A percentile compares a stretch with the other conserved stretches of the same genome.
phyloP scores from a whole-genome alignment of 1,284 basidiomycete species.

The Wallemia hederae region DNA sequence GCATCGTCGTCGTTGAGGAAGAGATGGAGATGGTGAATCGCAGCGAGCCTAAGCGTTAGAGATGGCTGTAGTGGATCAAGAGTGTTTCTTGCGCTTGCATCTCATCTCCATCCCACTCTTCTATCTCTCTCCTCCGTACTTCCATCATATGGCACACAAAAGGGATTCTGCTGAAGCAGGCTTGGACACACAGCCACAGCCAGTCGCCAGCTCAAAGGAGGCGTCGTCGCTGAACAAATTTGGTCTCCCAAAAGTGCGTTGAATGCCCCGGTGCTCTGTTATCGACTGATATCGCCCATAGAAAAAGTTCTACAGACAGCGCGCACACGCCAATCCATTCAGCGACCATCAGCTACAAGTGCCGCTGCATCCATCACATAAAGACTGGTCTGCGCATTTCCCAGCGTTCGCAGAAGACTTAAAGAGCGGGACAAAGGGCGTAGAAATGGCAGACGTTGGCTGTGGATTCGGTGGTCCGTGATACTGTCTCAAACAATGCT shows the following conservation, averaged over 20 bases:
- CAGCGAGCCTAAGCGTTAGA: too few relatives aligned
- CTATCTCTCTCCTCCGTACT: too few relatives aligned
- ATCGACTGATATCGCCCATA: conserved; percentile 13
- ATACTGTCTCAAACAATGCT: too few relatives aligned
- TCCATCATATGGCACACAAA: neutral
- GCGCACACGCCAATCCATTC: conserved; percentile 95
- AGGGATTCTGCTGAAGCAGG: neutral
- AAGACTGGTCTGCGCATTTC: conserved; percentile 68
- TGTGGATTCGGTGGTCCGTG: conserved; percentile 71
- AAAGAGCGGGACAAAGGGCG: conserved; percentile 24
- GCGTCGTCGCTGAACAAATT: neutral
- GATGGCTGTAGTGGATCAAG: too few relatives aligned
- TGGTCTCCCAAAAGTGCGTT: neutral
- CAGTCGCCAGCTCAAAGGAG: too few relatives aligned
- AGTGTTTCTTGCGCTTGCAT: too few relatives aligned
- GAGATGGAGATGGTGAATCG: too few relatives aligned
- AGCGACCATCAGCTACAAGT: conserved; percentile 81
- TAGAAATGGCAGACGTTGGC: conserved; percentile 88
- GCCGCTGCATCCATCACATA: conserved; percentile 17
- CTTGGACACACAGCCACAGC: neutral
- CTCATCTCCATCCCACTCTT: too few relatives aligned
- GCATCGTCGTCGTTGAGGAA: neutral
- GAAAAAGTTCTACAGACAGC: conserved; percentile 90
- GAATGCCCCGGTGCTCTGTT: neutral
- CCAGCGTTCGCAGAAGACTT: conserved; percentile 25